Base-by-base conservation (phyloP, 106 monocot species). In the Dendrobium nobile region DNA sequence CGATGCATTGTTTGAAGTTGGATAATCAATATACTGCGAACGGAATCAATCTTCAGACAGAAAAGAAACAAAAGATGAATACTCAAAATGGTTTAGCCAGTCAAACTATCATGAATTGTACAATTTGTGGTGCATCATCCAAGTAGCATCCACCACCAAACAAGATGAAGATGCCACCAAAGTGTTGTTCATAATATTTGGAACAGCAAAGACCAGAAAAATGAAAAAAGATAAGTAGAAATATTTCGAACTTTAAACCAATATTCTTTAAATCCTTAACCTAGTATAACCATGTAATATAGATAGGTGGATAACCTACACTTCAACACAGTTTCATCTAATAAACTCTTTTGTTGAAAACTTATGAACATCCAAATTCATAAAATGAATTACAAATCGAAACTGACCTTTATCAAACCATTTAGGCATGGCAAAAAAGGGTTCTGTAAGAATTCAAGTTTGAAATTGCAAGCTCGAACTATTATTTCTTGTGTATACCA, bases 21-120 rank as follows among this genome's bases (percentile, higher is more conserved):
- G 77, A 65, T 65, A 78, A 51, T 84, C 85, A 33, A 79, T 84
- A 87, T 68, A 78, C 94, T 95, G 83, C 13, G 80, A 70, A 80
- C 72, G 17, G n/a, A 88, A 76, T 11, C 43, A 20, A 7, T 8
- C 43, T 19, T 43, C 7, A 44, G 20, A 2, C 19, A 20, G n/a
- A 5, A 44, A 74, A 28, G 20, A 33, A 76, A 48, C 43, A 48
- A 26, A 75, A 47, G 20, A 27, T 76, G 11, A 76, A 76, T 41
- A 74, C 5, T 20, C 74, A 20, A 44, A 9, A 76, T 76, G 15
- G 10, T n/a, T 75, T 76, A 74, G 15, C 40, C 19, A 37, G 11
- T 70, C 9, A 70, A 70, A 27, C 31, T 13, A 22, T 61, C 22
- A 22, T 9, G 4, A 10, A 1, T 61, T 61, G 22, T n/a, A 22